Evolutionary conservation across 345 rosid genomes (phyloP).

Genomic region (Crucihimalaya himalaica): DNA sequence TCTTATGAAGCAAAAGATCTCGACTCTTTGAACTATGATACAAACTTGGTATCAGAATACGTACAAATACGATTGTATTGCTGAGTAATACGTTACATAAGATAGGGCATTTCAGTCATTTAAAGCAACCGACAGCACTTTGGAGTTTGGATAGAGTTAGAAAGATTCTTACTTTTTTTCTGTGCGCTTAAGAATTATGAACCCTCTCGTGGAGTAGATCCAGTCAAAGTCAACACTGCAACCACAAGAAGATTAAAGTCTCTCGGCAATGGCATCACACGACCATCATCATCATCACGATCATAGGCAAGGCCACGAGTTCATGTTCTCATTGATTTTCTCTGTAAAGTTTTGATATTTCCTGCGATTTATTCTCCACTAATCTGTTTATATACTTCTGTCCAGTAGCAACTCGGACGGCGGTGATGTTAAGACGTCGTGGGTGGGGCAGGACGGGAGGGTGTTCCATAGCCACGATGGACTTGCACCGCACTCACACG

Average conservation of each 20-base stretch:
- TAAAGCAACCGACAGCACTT: not conserved
- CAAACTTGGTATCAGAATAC: not conserved
- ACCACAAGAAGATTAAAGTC: not conserved
- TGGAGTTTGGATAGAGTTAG: not conserved
- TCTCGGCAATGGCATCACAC: slow-evolving; percentile 28
- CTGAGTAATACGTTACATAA: not conserved
- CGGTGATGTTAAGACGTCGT: slow-evolving; percentile 42
- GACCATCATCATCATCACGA: slow-evolving; percentile 19
- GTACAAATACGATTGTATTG: not conserved
- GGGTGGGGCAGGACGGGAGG: slow-evolving; percentile 79
- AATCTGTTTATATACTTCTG: not conserved
- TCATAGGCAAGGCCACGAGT: slow-evolving; percentile 24
- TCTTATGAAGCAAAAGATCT: not conserved
- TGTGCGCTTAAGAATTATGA: not conserved
- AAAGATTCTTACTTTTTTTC: not conserved
- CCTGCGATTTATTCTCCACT: not conserved
- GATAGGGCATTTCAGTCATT: not conserved
- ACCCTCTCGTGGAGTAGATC: not conserved
- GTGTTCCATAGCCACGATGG: slow-evolving; percentile 97
- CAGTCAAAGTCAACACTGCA: slow-evolving; percentile 20
- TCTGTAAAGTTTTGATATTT: slow-evolving; percentile 6
- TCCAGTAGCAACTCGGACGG: slow-evolving; percentile 38
- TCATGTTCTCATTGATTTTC: not conserved
- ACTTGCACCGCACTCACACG: slow-evolving; percentile 96
- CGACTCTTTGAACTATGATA: not conserved